phyloP scores from a whole-genome alignment of 208 protist species.

The Leishmania guyanensis region DNA sequence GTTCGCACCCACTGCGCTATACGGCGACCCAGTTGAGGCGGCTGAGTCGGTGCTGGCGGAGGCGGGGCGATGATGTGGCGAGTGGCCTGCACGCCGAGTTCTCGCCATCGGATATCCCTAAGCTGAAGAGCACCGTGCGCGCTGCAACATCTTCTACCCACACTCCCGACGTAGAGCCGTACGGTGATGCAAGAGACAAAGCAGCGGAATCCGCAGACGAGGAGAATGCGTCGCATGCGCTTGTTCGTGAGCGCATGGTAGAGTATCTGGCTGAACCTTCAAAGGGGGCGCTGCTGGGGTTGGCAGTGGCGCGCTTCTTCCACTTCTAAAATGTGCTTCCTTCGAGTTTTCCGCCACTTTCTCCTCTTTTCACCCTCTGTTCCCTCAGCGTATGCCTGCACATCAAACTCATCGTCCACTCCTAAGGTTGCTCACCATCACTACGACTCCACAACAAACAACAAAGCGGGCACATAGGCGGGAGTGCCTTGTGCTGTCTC shows the following conservation, averaged over 20 bases:
- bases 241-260: conserved; percentile 60
- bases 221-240: conserved; percentile 15
- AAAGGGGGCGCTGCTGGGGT: conserved; percentile 40
- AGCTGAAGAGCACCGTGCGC: neutral
- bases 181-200: neutral
- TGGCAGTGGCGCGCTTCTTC: conserved; percentile 54
- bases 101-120: conserved; percentile 6
- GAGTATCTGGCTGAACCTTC: conserved; percentile 73
- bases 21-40: neutral
- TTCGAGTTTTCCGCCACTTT: neutral
- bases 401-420: neutral
- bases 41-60: conserved; percentile 4
- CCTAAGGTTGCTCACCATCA: neutral
- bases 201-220: neutral
- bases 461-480: neutral
- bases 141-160: neutral
- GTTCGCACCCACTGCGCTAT: conserved; percentile 35
- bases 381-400: neutral
- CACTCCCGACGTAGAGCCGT: neutral
- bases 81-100: conserved; percentile 39
- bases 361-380: neutral
- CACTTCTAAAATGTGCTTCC: conserved; percentile 26
- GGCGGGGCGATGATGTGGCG: neutral
- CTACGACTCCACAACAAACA: neutral
- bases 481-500: neutral